These are phyloP conservation scores for Aurifilum marmelostoma DNA, from an alignment of 2,329 filamentous ascomycete genomes.

Conservation along the genomic window DNA sequence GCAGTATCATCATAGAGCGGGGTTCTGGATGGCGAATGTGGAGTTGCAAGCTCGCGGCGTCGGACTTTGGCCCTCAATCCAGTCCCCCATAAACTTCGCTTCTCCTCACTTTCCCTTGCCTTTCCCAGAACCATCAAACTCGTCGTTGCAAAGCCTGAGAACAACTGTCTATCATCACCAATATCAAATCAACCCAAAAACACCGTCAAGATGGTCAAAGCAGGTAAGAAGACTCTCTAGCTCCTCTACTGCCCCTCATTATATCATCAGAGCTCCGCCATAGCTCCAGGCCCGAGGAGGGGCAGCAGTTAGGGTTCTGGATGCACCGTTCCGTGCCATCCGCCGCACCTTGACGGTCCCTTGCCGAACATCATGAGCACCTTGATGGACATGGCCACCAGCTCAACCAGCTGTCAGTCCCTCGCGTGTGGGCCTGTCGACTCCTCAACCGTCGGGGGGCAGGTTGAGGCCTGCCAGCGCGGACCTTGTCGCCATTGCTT, in stretches of 20 bases:
- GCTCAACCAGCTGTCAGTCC: not conserved
- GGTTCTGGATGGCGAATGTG: conserved; percentile 10
- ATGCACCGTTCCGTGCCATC: conserved; percentile 19
- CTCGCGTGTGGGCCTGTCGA: conserved; percentile 11
- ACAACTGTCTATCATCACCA: conserved; percentile 17
- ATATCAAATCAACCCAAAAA: conserved; percentile 40
- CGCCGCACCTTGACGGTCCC: conserved; percentile 50
- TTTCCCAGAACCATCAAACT: not conserved
- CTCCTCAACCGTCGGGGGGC: not conserved
- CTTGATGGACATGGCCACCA: conserved; percentile 35
- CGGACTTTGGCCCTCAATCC: not conserved
- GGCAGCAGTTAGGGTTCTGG: conserved; percentile 46
- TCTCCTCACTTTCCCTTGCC: conserved; percentile 6
- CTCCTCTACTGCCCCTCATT: conserved; percentile 26
- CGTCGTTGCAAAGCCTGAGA: not conserved
- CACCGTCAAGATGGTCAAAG: conserved; percentile 93
- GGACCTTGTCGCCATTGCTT: not conserved
- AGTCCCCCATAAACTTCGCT: not conserved
- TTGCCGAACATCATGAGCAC: conserved; percentile 24
- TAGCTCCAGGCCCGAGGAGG: conserved; percentile 19
- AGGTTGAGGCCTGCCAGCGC: not conserved
- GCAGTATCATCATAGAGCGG: not conserved
- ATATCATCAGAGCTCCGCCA: conserved; percentile 29
- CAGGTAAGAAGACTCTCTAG: conserved; percentile 66
- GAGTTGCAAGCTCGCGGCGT: conserved; percentile 7